Conservation (phyloP, 2,329 filamentous ascomycete species). For the Neofusicoccum laricinum region DNA sequence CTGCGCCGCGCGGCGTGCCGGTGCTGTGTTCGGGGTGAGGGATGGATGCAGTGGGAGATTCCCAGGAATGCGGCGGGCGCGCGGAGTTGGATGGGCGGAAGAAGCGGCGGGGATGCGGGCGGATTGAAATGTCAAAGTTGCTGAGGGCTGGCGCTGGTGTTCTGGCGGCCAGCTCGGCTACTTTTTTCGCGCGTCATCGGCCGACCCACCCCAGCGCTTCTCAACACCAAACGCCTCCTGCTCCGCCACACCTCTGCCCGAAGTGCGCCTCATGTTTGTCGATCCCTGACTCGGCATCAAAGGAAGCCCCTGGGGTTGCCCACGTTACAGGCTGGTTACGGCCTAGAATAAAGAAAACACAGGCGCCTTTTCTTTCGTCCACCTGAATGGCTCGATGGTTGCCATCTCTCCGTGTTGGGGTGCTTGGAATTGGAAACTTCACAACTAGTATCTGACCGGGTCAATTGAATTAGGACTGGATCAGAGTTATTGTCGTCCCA, state of each 20-base stretch:
- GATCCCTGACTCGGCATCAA: neutral
- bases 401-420: too few relatives aligned
- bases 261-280: neutral
- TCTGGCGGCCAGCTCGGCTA: constrained; percentile 3
- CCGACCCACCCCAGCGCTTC: neutral
- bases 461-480: too few relatives aligned
- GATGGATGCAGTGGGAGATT: neutral
- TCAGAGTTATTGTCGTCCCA: too few relatives aligned
- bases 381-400: too few relatives aligned
- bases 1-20: constrained; percentile 3
- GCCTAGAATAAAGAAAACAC: too few relatives aligned
- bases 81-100: neutral
- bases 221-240: neutral
- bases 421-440: too few relatives aligned
- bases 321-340: too few relatives aligned
- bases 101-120: neutral
- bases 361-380: too few relatives aligned
- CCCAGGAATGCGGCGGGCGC: neutral
- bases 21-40: neutral
- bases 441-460: too few relatives aligned
- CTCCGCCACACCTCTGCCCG: neutral
- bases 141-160: constrained; percentile 2
- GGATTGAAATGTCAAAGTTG: constrained; percentile 3
- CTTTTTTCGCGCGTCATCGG: constrained; percentile 17
- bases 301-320: too few relatives aligned